These are phyloP conservation scores for Thermothelomyces thermophilus DNA, from an alignment of 2,329 filamentous ascomycete species.

Conservation along the genomic window DNA sequence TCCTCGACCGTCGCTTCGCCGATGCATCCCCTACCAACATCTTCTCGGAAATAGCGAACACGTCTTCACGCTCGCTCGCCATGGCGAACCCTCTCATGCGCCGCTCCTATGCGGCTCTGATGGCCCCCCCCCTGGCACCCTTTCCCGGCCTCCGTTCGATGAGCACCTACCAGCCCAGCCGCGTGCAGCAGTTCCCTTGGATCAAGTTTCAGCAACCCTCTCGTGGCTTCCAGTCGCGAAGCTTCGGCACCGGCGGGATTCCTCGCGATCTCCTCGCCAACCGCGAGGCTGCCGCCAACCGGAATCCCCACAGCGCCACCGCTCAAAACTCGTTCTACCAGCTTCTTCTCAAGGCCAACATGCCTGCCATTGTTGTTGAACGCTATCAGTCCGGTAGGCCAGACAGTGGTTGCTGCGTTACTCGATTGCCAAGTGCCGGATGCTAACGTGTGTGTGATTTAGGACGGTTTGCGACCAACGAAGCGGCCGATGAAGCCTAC, in stretches of 20 bases:
- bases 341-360: conserved; percentile 80
- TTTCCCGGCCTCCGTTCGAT: conserved; percentile 23
- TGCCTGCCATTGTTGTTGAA: conserved; percentile 89
- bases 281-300: conserved; percentile 86
- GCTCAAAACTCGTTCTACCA: conserved; percentile 94
- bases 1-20: conserved; percentile 26
- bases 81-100: conserved; percentile 26
- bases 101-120: conserved; percentile 22
- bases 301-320: conserved; percentile 78
- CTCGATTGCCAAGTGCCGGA: too few relatives aligned
- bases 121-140: conserved; percentile 20
- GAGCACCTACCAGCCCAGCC: conserved; percentile 23
- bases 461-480: conserved; percentile 69
- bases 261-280: conserved; percentile 67
- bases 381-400: conserved; percentile 67
- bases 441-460: background rate
- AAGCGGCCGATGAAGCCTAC: conserved; percentile 72
- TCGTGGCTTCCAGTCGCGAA: conserved; percentile 15
- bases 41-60: conserved; percentile 20
- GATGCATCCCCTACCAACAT: conserved; percentile 22
- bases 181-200: conserved; percentile 17
- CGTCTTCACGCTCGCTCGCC: conserved; percentile 20
- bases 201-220: conserved; percentile 12
- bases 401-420: background rate
- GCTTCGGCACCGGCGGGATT: conserved; percentile 36